These are phyloP conservation scores for Russula abietina DNA, from an alignment of 768 basidiomycete genomes.

Conservation along the genomic window DNA sequence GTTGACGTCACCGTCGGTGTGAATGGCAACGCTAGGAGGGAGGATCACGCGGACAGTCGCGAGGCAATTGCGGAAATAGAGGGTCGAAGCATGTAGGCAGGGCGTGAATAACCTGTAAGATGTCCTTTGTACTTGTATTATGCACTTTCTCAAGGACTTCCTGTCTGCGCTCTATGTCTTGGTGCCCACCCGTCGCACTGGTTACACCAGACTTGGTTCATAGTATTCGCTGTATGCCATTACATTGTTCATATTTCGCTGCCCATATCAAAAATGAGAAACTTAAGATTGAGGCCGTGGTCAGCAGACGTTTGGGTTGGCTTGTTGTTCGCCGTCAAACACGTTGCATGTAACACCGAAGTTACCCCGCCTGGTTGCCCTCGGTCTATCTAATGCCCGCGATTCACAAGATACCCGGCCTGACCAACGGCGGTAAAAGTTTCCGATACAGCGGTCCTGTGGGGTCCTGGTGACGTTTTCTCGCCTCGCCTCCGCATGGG, in stretches of 20 bases:
- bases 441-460: slow-evolving; percentile 13
- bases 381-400: background rate
- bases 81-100: slow-evolving; percentile 21
- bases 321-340: background rate
- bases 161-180: slow-evolving; percentile 3
- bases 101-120: slow-evolving; percentile 21
- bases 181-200: slow-evolving; percentile 2
- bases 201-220: background rate
- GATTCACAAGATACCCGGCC: background rate
- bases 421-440: slow-evolving; percentile 12
- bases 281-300: background rate
- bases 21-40: slow-evolving; percentile 23
- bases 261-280: slow-evolving; percentile 5
- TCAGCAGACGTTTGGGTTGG: background rate
- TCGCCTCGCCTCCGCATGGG: background rate
- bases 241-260: slow-evolving; percentile 15
- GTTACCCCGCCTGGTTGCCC: background rate
- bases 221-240: background rate
- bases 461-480: slow-evolving; percentile 15
- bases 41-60: slow-evolving; percentile 18
- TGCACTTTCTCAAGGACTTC: slow-evolving; percentile 5
- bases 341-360: background rate
- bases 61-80: slow-evolving; percentile 22
- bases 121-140: slow-evolving; percentile 20
- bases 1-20: slow-evolving; percentile 25